phyloP scores from a whole-genome alignment of 2,329 filamentous ascomycete genomes.

The Penicillium corylophilum region DNA sequence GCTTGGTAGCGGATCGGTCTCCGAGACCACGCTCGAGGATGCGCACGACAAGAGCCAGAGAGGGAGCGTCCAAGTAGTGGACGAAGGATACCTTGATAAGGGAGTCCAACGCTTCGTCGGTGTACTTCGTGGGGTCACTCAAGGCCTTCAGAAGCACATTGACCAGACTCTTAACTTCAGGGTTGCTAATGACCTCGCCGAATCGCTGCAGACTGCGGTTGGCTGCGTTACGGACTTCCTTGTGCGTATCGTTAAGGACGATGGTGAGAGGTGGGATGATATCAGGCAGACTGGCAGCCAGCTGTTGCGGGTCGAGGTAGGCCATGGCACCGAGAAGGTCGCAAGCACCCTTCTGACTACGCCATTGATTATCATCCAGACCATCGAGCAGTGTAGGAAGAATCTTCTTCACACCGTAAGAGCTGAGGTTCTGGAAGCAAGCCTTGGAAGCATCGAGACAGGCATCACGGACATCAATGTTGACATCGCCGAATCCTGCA shows the following conservation, averaged over 20 bases:
- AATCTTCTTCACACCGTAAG: constrained; percentile 92
- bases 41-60: constrained; percentile 87
- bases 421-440: constrained; percentile 89
- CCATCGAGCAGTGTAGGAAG: constrained; percentile 88
- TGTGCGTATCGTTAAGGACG: constrained; percentile 95
- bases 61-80: constrained; percentile 97
- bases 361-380: constrained; percentile 93
- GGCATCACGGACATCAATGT: constrained; percentile 84
- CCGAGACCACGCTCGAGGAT: constrained; percentile 90
- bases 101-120: constrained; percentile 87
- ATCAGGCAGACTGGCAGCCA: constrained; percentile 86
- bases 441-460: constrained; percentile 91
- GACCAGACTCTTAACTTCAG: constrained; percentile 91
- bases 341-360: constrained; percentile 96
- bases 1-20: constrained; percentile 90
- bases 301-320: constrained; percentile 92
- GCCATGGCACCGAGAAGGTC: constrained; percentile 97
- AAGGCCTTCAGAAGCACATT: constrained; percentile 91
- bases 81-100: constrained; percentile 98
- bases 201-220: constrained; percentile 97
- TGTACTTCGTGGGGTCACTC: constrained; percentile 96
- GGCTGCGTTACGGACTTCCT: constrained; percentile 87
- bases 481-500: constrained; percentile 83
- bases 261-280: constrained; percentile 95
- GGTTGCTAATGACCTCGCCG: constrained; percentile 96